Evolutionary conservation across 2,329 filamentous ascomycete genomes (phyloP), one percentile per base, ranked within the genome.

Genomic region (Botrytis medusae): DNA sequence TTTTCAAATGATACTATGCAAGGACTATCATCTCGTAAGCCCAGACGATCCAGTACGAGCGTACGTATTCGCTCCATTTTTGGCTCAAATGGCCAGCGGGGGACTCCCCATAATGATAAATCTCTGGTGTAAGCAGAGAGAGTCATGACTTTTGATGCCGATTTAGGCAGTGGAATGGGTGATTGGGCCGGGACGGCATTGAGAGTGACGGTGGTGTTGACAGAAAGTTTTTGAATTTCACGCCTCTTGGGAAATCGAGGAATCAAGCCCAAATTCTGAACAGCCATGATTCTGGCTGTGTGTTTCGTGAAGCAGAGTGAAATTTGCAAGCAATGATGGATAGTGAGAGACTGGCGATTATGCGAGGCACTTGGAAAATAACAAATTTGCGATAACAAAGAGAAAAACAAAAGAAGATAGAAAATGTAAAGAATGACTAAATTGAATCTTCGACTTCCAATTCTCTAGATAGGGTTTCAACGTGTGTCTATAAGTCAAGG

Each of bases 121-220:
- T 68, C 34, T 32, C n/a, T 29, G 5, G 25, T 25, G 32, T 57
- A 57, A 10, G 34, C 34, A 12, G 48, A 68, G n/a, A 57, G n/a
- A 12, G 34, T 42, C 25, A 57, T 68, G n/a, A 42, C 8, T 12
- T 32, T 29, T 16, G 65, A 57, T 40, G 48, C 34, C 2, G 16
- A 42, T 2, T 3, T 57, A 20, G 48, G 46, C 54, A 68, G 25
- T 42, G 48, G 34, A 25, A 67, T 51, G 25, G 64, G 46, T 4
- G 46, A 67, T 40, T 54, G 64, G 7, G 46, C 64, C 2, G 64
- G 46, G 9, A 20, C 16, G 9, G 64, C 64, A 42, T 68, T 54
- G 25, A 68, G 46, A 1, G 34, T 68, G 25, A 68, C 25, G 25
- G 64, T 68, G 34, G 46, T 68, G 14, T 68, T 68, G 18, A 68